These are phyloP conservation scores for Paramecium sexaurelia DNA, from an alignment of 73 alveolate genomes.

Conservation along the genomic window DNA sequence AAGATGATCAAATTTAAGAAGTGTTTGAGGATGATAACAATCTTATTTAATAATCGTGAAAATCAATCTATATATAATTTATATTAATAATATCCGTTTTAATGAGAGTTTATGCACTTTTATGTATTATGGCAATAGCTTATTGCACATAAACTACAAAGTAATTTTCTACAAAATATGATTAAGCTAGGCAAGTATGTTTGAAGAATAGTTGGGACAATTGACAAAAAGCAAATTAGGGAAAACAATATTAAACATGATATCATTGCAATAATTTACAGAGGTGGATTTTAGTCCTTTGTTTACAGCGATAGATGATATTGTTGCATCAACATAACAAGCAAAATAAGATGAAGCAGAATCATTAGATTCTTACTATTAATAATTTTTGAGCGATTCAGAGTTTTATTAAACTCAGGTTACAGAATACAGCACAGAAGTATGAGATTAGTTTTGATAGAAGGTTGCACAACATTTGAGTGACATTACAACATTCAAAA, in stretches of 20 bases:
- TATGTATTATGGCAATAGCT: neutral
- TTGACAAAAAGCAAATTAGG: neutral
- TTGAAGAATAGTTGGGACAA: constrained; percentile 31
- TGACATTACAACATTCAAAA: neutral
- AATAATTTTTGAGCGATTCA: constrained; percentile 6
- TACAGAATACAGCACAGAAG: constrained; percentile 12
- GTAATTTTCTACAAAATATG: neutral
- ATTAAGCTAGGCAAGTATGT: constrained; percentile 41
- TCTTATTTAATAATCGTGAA: neutral
- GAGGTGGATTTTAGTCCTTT: constrained; percentile 47
- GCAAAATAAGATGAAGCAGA: neutral
- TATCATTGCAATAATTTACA: neutral
- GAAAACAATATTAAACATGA: neutral
- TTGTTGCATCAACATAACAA: neutral
- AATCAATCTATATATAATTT: neutral
- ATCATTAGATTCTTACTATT: neutral
- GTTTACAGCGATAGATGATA: constrained; percentile 13
- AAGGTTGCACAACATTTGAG: constrained; percentile 33
- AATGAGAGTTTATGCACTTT: neutral
- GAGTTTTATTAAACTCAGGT: neutral
- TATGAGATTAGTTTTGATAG: neutral
- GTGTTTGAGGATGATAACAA: neutral
- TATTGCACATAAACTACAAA: neutral
- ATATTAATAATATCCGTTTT: constrained; percentile 30
- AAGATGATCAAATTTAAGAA: neutral